These are phyloP conservation scores for Thuja plicata DNA, from an alignment of 83 land plant species.

Conservation along the genomic window DNA sequence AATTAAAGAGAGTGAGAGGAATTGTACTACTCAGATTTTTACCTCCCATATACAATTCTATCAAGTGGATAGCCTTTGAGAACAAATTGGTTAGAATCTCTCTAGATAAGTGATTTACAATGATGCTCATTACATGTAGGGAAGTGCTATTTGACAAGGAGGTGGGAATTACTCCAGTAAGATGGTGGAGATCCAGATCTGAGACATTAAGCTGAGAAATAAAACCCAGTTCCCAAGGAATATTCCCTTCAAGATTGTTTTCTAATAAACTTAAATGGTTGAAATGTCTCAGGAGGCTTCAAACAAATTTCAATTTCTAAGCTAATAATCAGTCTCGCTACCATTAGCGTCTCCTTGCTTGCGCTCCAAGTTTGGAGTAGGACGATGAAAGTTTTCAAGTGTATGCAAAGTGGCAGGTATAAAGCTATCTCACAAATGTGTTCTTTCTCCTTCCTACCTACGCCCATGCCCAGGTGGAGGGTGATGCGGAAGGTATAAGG, in stretches of 20 bases:
- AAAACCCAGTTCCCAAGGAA: neutral
- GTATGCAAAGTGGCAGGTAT: no score
- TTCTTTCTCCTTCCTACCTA: no score
- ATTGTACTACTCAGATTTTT: neutral
- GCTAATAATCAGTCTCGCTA: no score
- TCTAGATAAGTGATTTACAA: neutral
- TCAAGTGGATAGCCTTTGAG: neutral
- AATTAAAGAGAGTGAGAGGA: neutral
- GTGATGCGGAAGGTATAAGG: no score
- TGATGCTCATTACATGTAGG: neutral
- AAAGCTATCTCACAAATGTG: no score
- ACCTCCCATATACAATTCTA: neutral
- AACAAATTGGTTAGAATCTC: neutral
- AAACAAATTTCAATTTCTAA: no score
- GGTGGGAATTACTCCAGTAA: slow-evolving; percentile 4
- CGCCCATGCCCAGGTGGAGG: no score
- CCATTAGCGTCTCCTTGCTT: no score
- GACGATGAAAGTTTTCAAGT: no score
- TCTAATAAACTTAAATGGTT: no score
- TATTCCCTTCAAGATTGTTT: neutral
- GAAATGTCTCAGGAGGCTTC: no score
- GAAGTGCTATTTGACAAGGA: slow-evolving; percentile 7
- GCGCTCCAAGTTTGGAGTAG: no score
- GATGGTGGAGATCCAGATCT: neutral
- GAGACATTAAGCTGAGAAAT: neutral